Evolutionary conservation across 2,329 filamentous ascomycete genomes (phyloP).

Genomic region (Colletotrichum sansevieriae): DNA sequence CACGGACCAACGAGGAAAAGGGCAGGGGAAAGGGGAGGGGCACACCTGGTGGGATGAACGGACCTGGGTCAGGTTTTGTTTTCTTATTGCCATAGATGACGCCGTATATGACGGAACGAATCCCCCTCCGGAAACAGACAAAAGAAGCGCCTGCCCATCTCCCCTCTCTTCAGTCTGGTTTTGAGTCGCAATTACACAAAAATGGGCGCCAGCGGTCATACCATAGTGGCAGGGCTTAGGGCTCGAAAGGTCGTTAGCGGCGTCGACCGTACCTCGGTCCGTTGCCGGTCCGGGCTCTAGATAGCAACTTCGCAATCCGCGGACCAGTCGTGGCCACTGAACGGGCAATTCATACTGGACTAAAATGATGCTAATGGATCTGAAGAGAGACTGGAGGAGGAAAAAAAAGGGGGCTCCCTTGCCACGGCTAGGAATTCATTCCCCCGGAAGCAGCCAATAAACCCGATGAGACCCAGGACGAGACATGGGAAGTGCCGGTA

Average conservation of each 20-base stretch:
- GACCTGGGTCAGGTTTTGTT: slow-evolving; percentile 10
- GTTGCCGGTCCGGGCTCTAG: background rate
- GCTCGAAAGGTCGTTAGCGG: slow-evolving; percentile 12
- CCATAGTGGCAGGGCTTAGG: background rate
- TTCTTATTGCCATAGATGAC: slow-evolving; percentile 1
- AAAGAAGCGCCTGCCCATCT: background rate
- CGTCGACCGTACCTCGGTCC: slow-evolving; percentile 13
- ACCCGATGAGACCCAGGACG: background rate
- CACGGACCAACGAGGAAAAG: background rate
- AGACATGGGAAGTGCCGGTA: background rate
- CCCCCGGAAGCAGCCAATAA: slow-evolving; percentile 12
- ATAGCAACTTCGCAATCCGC: background rate
- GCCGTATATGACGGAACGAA: slow-evolving; percentile 15
- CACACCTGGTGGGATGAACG: slow-evolving; percentile 6
- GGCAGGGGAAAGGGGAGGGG: background rate
- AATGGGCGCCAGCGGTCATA: background rate
- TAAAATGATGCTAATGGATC: background rate
- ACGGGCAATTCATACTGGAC: background rate
- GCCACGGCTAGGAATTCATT: slow-evolving; percentile 20
- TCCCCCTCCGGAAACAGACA: background rate
- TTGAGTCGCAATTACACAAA: background rate
- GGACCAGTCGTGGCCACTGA: slow-evolving; percentile 7
- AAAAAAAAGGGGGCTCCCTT: background rate
- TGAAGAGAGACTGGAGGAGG: background rate
- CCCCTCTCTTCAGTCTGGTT: background rate